Percentiles rank a stretch among this genome's conserved stretches.
phyloP scores from a whole-genome alignment of 805 yeast species.

The Barnettozyma californica region DNA sequence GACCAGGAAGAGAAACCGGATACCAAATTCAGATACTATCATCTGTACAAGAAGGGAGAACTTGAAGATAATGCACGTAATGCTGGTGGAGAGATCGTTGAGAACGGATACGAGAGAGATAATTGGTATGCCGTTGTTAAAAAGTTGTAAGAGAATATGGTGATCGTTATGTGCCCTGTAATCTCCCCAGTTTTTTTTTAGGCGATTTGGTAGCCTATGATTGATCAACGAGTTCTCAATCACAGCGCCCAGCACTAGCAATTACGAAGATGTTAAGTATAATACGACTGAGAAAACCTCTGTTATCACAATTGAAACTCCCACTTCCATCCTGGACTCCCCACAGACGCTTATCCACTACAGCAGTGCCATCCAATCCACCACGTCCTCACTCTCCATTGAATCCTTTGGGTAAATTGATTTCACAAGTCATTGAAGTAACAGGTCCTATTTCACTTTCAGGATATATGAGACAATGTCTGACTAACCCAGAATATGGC shows the following conservation, averaged over 20 bases:
- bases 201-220: too few species aligned
- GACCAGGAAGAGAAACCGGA: conserved; percentile 21
- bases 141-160: conserved; percentile 7
- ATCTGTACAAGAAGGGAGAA: conserved; percentile 81
- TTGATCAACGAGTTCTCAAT: background rate
- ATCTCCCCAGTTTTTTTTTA: too few species aligned
- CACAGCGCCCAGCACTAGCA: background rate
- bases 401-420: conserved; percentile 12
- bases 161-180: background rate
- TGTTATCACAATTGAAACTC: background rate
- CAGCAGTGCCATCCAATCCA: conserved; percentile 3
- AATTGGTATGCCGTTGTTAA: conserved; percentile 79
- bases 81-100: conserved; percentile 69
- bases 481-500: conserved; percentile 72
- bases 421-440: conserved; percentile 32
- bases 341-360: background rate
- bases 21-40: conserved; percentile 82
- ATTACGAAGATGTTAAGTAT: background rate
- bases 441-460: conserved; percentile 76
- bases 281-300: background rate
- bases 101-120: conserved; percentile 84
- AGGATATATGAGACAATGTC: conserved; percentile 74
- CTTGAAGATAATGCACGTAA: conserved; percentile 57
- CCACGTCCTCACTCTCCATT: background rate
- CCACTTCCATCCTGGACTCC: background rate